phyloP scores from a whole-genome alignment of 1,139 yeast species.

The Kodamaea sp. region DNA sequence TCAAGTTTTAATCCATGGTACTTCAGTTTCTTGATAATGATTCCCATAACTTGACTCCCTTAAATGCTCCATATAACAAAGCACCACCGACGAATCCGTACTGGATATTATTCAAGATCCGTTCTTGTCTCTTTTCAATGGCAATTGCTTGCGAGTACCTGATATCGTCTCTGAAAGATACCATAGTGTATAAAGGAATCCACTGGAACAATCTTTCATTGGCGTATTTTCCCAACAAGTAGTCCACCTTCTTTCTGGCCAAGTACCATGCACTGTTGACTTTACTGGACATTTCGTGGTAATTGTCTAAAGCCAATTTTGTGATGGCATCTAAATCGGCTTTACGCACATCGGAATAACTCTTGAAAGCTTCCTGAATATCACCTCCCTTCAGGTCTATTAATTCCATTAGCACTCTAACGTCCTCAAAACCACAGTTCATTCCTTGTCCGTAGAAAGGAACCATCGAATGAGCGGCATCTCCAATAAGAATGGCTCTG shows the following conservation, averaged over 20 bases:
- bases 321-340: constrained; percentile 74
- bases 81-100: constrained; percentile 19
- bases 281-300: constrained; percentile 83
- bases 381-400: constrained; percentile 47
- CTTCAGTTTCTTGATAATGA: no score
- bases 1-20: background rate
- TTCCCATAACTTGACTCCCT: constrained; percentile 9
- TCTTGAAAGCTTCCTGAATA: constrained; percentile 52
- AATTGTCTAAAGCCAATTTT: constrained; percentile 77
- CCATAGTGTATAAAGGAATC: constrained; percentile 92
- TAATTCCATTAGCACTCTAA: constrained; percentile 61
- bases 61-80: constrained; percentile 14
- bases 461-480: constrained; percentile 96
- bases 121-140: constrained; percentile 53
- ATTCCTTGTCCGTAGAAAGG: constrained; percentile 97
- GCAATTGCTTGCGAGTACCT: constrained; percentile 70
- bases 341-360: constrained; percentile 59
- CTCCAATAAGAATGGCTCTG: constrained; percentile 74
- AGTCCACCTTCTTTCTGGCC: constrained; percentile 69
- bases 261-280: constrained; percentile 68
- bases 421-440: constrained; percentile 96
- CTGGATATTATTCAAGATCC: constrained; percentile 36
- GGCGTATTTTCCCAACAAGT: constrained; percentile 53
- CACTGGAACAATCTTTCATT: constrained; percentile 53
- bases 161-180: constrained; percentile 83